These are phyloP conservation scores for Scheffersomyces titani DNA, from an alignment of 1,139 yeast species.

Conservation along the genomic window DNA sequence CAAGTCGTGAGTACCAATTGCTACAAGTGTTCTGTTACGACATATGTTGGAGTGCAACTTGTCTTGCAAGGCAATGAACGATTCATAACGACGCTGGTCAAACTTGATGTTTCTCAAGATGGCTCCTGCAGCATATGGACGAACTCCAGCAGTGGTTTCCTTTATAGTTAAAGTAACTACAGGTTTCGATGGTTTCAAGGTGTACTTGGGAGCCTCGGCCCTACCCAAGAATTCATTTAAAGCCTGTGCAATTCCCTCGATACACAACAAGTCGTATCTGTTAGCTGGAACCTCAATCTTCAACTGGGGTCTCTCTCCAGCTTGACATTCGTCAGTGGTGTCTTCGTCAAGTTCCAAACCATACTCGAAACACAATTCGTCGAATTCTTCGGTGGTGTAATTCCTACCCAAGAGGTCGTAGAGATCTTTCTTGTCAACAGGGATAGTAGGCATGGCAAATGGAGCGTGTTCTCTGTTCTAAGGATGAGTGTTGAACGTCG, in stretches of 20 bases:
- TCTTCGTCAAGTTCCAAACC: conserved; percentile 98
- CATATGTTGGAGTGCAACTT: conserved; percentile 93
- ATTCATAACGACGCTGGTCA: conserved; percentile 83
- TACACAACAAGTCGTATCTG: conserved; percentile 96
- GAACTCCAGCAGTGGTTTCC: conserved; percentile 66
- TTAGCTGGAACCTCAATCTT: conserved; percentile 98
- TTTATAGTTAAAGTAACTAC: conserved; percentile 69
- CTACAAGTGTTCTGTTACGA: conserved; percentile 95
- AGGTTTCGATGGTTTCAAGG: conserved; percentile 61
- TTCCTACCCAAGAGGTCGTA: conserved; percentile 76
- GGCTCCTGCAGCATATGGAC: conserved; percentile 96
- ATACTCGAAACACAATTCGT: conserved; percentile 94
- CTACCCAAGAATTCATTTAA: conserved; percentile 86
- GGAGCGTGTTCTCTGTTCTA: background rate
- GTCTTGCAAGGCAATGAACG: conserved; percentile 95
- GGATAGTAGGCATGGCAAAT: conserved; percentile 83
- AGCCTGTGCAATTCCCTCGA: conserved; percentile 97
- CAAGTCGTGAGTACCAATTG: conserved; percentile 97
- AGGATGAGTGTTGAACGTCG: conserved; percentile 1
- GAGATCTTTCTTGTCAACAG: conserved; percentile 92
- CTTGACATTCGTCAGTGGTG: conserved; percentile 75
- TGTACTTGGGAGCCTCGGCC: conserved; percentile 63
- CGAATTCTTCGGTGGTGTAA: conserved; percentile 91
- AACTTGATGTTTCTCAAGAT: conserved; percentile 80
- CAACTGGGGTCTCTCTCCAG: conserved; percentile 89